Conservation (phyloP, 2,329 filamentous ascomycete genomes). For the Aaosphaeria arxii region DNA sequence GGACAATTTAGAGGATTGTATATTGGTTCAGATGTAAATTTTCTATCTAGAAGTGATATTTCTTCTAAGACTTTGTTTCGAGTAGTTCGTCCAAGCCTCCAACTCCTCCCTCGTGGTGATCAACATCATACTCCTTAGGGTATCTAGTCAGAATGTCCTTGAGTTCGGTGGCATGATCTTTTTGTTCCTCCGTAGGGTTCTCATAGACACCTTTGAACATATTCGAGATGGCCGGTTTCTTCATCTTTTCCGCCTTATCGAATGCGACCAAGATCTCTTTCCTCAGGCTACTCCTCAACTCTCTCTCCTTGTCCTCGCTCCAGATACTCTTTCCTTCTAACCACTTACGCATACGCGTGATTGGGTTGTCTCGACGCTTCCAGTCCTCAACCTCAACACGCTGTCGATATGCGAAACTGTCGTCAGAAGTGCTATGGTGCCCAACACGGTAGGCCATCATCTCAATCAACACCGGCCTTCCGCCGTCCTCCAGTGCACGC, state of each 20-base stretch:
- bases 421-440: conserved; percentile 94
- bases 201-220: conserved; percentile 92
- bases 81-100: too few relatives aligned
- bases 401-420: conserved; percentile 93
- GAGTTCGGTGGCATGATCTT: conserved; percentile 72
- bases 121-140: conserved; percentile 86
- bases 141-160: conserved; percentile 78
- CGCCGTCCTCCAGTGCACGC: conserved; percentile 76
- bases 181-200: conserved; percentile 74
- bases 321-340: conserved; percentile 80
- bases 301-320: conserved; percentile 80
- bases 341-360: conserved; percentile 83
- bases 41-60: too few relatives aligned
- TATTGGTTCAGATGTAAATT: too few relatives aligned
- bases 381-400: conserved; percentile 92
- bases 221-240: conserved; percentile 67
- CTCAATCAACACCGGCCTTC: conserved; percentile 81
- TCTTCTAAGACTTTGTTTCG: too few relatives aligned
- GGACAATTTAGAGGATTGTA: too few relatives aligned
- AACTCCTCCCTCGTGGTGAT: conserved; percentile 68
- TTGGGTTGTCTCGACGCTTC: conserved; percentile 86
- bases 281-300: conserved; percentile 61
- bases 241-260: conserved; percentile 75
- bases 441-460: conserved; percentile 98
- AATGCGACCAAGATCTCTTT: conserved; percentile 83